phyloP scores from a whole-genome alignment of 148 eudicot genomes.

The Agrostemma githago region DNA sequence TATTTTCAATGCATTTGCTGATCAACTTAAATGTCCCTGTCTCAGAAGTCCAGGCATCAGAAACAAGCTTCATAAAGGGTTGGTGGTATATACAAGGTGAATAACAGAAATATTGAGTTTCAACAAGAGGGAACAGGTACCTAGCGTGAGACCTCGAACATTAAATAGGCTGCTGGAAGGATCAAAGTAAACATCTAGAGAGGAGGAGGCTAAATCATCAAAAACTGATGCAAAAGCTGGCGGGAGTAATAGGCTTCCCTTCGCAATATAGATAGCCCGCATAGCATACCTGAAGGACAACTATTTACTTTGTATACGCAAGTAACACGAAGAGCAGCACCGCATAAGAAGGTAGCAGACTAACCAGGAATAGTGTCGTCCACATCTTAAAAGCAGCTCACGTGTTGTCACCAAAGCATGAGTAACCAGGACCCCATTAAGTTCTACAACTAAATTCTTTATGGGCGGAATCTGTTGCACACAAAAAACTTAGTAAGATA shows the following conservation, averaged over 20 bases:
- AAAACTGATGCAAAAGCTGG: slow-evolving; percentile 93
- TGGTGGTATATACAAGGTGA: background rate
- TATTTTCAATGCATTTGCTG: slow-evolving; percentile 69
- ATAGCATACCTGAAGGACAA: slow-evolving; percentile 65
- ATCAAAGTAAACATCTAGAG: slow-evolving; percentile 95
- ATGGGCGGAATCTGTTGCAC: slow-evolving; percentile 63
- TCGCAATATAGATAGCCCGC: slow-evolving; percentile 97
- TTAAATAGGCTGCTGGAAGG: slow-evolving; percentile 76
- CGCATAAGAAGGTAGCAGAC: slow-evolving; percentile 12
- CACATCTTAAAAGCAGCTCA: slow-evolving; percentile 81
- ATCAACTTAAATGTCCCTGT: slow-evolving; percentile 92
- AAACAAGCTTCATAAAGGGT: slow-evolving; percentile 9
- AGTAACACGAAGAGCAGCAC: background rate
- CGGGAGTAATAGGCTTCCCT: slow-evolving; percentile 94
- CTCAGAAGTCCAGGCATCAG: slow-evolving; percentile 22
- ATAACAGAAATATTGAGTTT: slow-evolving; percentile 1
- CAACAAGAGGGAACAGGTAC: slow-evolving; percentile 31
- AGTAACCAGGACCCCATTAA: slow-evolving; percentile 87
- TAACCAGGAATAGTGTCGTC: slow-evolving; percentile 96
- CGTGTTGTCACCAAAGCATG: slow-evolving; percentile 88
- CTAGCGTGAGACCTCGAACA: slow-evolving; percentile 87
- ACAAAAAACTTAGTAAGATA: slow-evolving; percentile 5
- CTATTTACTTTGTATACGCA: slow-evolving; percentile 9
- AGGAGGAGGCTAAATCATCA: slow-evolving; percentile 94
- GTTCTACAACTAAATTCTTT: slow-evolving; percentile 73